Percentiles rank a stretch among this genome's conserved stretches.
These are phyloP conservation scores for Biancaea sappan DNA, from an alignment of 306 rosid species.

Conservation along the genomic window DNA sequence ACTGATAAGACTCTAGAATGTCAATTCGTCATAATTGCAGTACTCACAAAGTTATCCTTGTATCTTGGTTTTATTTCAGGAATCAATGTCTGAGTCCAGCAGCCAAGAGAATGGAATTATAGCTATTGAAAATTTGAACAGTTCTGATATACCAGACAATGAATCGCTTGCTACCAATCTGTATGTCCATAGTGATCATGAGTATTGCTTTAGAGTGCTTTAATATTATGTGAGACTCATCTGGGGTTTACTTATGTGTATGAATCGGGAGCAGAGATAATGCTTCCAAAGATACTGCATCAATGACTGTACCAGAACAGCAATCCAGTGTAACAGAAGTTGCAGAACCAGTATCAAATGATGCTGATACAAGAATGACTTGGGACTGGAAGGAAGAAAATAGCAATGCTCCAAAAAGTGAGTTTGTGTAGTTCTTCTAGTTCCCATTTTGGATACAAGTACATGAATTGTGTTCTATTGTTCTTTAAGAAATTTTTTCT, in stretches of 20 bases:
- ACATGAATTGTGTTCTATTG: neutral
- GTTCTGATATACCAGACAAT: slow-evolving; percentile 38
- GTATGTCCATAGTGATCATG: slow-evolving; percentile 42
- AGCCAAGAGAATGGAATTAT: slow-evolving; percentile 55
- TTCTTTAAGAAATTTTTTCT: slow-evolving; percentile 14
- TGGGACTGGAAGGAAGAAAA: slow-evolving; percentile 70
- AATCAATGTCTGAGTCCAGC: slow-evolving; percentile 55
- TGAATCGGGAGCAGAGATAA: slow-evolving; percentile 50
- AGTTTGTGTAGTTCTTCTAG: slow-evolving; percentile 42
- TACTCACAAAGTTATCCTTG: slow-evolving; percentile 18
- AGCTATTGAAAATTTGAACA: slow-evolving; percentile 46
- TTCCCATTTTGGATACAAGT: slow-evolving; percentile 19
- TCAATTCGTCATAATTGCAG: slow-evolving; percentile 19
- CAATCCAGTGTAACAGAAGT: slow-evolving; percentile 32
- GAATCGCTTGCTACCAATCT: slow-evolving; percentile 49
- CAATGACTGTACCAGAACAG: slow-evolving; percentile 39
- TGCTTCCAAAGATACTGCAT: slow-evolving; percentile 41
- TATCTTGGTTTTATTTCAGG: slow-evolving; percentile 59
- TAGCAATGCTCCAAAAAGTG: slow-evolving; percentile 80
- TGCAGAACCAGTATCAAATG: slow-evolving; percentile 45
- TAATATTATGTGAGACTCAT: slow-evolving; percentile 27
- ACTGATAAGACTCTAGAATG: neutral
- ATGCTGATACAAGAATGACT: slow-evolving; percentile 39
- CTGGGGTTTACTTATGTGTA: slow-evolving; percentile 28
- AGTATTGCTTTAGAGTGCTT: slow-evolving; percentile 11